A percentile compares a stretch with the other conserved stretches of the same genome.
Conservation (phyloP, 2,329 filamentous ascomycete species). For the Neofusicoccum ribis region DNA sequence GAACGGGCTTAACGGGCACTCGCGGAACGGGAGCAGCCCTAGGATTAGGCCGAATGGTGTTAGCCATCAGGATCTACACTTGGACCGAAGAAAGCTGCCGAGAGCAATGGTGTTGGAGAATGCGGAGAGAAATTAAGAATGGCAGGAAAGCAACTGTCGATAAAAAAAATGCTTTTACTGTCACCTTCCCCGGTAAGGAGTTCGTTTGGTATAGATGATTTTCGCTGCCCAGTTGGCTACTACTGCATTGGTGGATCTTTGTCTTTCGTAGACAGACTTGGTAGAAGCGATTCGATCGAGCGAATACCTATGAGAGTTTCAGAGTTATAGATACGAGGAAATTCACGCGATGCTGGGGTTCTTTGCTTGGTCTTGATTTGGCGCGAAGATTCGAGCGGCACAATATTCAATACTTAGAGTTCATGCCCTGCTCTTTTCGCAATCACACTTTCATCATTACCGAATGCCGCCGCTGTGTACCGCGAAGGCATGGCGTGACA, state of each 20-base stretch:
- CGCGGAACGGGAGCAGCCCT: slow-evolving; percentile 23
- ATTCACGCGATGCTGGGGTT: too few species aligned
- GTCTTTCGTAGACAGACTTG: neutral
- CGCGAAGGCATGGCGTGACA: too few species aligned
- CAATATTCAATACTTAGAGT: too few species aligned
- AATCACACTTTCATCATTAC: too few species aligned
- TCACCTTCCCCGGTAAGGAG: neutral
- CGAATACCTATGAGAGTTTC: too few species aligned
- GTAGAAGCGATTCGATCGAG: neutral
- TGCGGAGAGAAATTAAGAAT: slow-evolving; percentile 23
- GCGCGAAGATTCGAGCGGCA: too few species aligned
- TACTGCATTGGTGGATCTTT: neutral
- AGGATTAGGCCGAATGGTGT: slow-evolving; percentile 32
- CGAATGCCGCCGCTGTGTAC: too few species aligned
- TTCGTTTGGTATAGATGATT: neutral
- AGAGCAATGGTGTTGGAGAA: slow-evolving; percentile 23
- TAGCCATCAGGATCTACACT: slow-evolving; percentile 38
- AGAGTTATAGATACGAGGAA: too few species aligned
- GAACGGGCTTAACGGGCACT: slow-evolving; percentile 11
- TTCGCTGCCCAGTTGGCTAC: neutral
- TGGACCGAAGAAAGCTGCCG: slow-evolving; percentile 39
- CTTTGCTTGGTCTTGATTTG: too few species aligned
- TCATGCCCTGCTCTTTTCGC: too few species aligned
- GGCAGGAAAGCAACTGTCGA: neutral
- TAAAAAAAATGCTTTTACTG: neutral